Evolutionary conservation across 225 moss, liverwort and hornwort genomes (phyloP).

Genomic region (Rhytidiadelphus loreus): DNA sequence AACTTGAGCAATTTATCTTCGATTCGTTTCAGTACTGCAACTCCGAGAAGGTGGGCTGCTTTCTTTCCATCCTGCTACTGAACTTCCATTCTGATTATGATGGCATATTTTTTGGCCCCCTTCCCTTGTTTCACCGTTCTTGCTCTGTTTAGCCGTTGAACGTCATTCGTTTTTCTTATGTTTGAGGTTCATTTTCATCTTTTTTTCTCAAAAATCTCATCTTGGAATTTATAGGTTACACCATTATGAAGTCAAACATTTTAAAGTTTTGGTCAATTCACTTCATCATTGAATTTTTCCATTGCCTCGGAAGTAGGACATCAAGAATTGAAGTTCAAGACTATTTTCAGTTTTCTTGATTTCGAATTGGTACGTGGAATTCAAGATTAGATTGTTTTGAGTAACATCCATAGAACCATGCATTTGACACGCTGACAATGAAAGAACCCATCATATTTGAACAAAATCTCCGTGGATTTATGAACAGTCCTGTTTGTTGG

Average conservation of each 20-base stretch:
- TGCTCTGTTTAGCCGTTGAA: neutral
- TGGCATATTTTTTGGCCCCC: neutral
- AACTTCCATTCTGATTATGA: neutral
- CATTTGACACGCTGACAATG: neutral
- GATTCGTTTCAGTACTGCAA: constrained; percentile 67
- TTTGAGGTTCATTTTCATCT: neutral
- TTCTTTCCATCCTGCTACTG: neutral
- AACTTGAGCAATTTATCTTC: constrained; percentile 87
- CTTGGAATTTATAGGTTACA: neutral
- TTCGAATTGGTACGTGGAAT: neutral
- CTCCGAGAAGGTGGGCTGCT: constrained; percentile 44
- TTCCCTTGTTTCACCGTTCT: neutral
- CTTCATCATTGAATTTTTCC: neutral
- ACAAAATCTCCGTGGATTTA: neutral
- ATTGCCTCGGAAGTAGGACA: neutral
- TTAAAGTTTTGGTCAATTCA: neutral
- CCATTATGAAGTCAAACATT: neutral
- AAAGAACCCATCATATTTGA: neutral
- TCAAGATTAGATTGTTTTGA: neutral
- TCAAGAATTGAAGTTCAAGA: neutral
- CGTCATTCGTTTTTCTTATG: neutral
- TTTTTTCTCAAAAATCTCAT: neutral
- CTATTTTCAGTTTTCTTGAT: neutral
- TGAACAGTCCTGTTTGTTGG: neutral
- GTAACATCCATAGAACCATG: neutral